Evolutionary conservation across 805 yeast genomes (phyloP).

Genomic region (Nakazawaea populi): DNA sequence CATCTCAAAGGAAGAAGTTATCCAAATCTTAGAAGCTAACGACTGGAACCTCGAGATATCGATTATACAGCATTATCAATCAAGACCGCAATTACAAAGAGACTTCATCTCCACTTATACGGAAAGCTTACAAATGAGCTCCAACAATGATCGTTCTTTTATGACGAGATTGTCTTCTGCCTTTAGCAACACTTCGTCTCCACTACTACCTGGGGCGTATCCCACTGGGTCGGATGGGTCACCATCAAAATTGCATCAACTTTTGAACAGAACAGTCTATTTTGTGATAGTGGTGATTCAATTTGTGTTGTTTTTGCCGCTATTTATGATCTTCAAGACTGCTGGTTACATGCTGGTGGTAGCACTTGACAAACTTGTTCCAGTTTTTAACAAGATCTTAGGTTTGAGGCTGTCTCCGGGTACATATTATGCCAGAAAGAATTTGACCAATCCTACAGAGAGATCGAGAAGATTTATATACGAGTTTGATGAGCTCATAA

Average conservation of each 20-base stretch:
- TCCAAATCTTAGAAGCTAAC: constrained; percentile 14
- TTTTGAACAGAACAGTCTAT: constrained; percentile 12
- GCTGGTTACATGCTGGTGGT: constrained; percentile 15
- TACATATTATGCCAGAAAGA: constrained; percentile 9
- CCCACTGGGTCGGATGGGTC: constrained; percentile 10
- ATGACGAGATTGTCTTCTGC: background rate
- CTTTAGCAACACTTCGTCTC: background rate
- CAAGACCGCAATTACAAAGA: constrained; percentile 15
- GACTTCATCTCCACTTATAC: constrained; percentile 1
- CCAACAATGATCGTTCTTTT: constrained; percentile 5
- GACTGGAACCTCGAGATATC: constrained; percentile 24
- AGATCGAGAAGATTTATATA: constrained; percentile 26
- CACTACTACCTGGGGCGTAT: constrained; percentile 19
- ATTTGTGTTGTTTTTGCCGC: constrained; percentile 20
- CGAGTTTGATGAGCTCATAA: constrained; percentile 23
- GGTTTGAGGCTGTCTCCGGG: constrained; percentile 11
- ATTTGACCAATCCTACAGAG: constrained; percentile 21
- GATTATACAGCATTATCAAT: constrained; percentile 17
- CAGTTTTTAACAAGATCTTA: constrained; percentile 18
- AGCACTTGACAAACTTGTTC: constrained; percentile 16
- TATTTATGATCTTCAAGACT: constrained; percentile 17
- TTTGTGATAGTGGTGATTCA: constrained; percentile 12
- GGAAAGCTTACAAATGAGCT: constrained; percentile 3
- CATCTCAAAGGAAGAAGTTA: constrained; percentile 15
- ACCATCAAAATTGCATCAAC: constrained; percentile 17